Base-by-base conservation (phyloP, 768 basidiomycete species). In the Galerina marginata region DNA sequence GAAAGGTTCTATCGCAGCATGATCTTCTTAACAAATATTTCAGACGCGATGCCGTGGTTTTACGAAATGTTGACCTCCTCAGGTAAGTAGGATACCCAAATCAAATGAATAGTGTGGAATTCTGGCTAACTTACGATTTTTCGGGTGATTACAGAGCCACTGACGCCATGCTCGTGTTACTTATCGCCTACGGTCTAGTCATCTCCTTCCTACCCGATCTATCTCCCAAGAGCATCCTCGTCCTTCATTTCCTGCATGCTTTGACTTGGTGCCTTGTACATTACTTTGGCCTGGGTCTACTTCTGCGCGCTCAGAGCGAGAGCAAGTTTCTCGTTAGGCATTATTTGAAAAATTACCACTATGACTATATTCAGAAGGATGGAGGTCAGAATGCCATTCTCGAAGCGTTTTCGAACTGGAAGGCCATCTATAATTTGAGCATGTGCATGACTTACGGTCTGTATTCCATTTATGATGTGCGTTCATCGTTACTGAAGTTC, bases 331-430 rank as follows among this genome's bases (percentile, higher is more conserved):
- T 98, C 40, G 97, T 99, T 26, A 79, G 94, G 64, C 97, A 99
- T 73, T 99, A 91, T 71, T 75, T 97, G 67, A 95, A 96, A 80
- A 88, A 98, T 69, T 99, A 99, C 69, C 88, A 94, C 67, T 99
- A 98, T 73, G 63, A 64, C 37, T 83, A 88, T 11, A 79, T 80
- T 14, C 60, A 67, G 47, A 80, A 86, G 59, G 88, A 91, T 56
- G 85, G 83, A 14, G 86, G 85, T 4, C 82, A 87, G 59, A 86
- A 88, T 47, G 96, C 96, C 0, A 85, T 95, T n/a, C 82, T 88
- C 40, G 97, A 99, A 71, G 94, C 96, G 0, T 99, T 98, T 67
- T 81, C 85, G 26, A 98, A 97, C 73, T 99, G 96, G 95, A 98
- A 98, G 75, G 82, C 82, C 4, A 81, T 93, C 26, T 99, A 96